Conservation (phyloP, 176 grass and related monocot species). For the Hordeum vulgare region MorexV3_pseudomolecules_assembly NC_058522.1:539109065-539109564, state of each 20-base stretch:
- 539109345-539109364: too few species aligned
- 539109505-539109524: too few species aligned
- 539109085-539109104: neutral
- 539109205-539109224: conserved; percentile 89
- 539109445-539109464: conserved; percentile 37
- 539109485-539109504: too few species aligned
- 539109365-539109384: rapidly evolving
- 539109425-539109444: conserved; percentile 43
- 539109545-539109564: neutral
- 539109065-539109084: neutral
- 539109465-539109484: neutral
- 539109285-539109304: neutral
- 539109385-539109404: conserved; percentile 19
- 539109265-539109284: conserved; percentile 37
- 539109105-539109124: neutral
- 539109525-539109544: too few species aligned
- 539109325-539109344: neutral
- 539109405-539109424: conserved; percentile 34
- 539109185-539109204: neutral
- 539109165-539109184: neutral
- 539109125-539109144: neutral
- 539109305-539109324: neutral
- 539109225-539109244: conserved; percentile 90
- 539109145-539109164: neutral
- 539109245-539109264: conserved; percentile 94